Conservation (phyloP, 2,329 filamentous ascomycete genomes). For the Didymella exigua region DNA sequence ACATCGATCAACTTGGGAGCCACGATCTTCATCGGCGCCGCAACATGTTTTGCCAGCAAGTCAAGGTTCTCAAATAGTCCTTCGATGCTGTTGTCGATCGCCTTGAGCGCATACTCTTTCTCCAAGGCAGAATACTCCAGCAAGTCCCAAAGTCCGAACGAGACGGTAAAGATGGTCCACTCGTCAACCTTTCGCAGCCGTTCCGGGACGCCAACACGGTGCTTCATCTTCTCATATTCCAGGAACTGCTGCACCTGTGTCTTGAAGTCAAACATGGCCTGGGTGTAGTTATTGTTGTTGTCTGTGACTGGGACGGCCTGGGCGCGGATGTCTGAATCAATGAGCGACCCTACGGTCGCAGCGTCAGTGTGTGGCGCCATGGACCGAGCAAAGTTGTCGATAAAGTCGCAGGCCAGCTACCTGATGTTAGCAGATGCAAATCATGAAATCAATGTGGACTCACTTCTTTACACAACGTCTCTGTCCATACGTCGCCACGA, state of each 20-base stretch:
- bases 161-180: slow-evolving; percentile 45
- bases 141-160: slow-evolving; percentile 47
- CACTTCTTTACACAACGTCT: slow-evolving; percentile 47
- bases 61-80: slow-evolving; percentile 44
- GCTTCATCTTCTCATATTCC: slow-evolving; percentile 31
- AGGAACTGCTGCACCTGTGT: slow-evolving; percentile 47
- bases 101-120: slow-evolving; percentile 33
- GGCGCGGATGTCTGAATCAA: slow-evolving; percentile 39
- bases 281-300: slow-evolving; percentile 21
- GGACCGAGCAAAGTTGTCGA: slow-evolving; percentile 48
- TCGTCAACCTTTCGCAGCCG: slow-evolving; percentile 30
- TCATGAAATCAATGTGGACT: neutral
- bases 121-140: slow-evolving; percentile 41
- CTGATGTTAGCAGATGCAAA: slow-evolving; percentile 27
- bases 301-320: slow-evolving; percentile 30
- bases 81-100: slow-evolving; percentile 42
- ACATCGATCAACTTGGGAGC: slow-evolving; percentile 43
- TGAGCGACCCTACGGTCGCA: slow-evolving; percentile 34
- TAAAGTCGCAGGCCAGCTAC: slow-evolving; percentile 44
- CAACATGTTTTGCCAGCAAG: slow-evolving; percentile 35
- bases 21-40: slow-evolving; percentile 34
- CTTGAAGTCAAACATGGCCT: slow-evolving; percentile 43
- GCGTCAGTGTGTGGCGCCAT: slow-evolving; percentile 26
- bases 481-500: slow-evolving; percentile 44
- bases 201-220: slow-evolving; percentile 23